phyloP scores from a whole-genome alignment of 2,329 filamentous ascomycete species.

The Raffaelea arxii region DNA sequence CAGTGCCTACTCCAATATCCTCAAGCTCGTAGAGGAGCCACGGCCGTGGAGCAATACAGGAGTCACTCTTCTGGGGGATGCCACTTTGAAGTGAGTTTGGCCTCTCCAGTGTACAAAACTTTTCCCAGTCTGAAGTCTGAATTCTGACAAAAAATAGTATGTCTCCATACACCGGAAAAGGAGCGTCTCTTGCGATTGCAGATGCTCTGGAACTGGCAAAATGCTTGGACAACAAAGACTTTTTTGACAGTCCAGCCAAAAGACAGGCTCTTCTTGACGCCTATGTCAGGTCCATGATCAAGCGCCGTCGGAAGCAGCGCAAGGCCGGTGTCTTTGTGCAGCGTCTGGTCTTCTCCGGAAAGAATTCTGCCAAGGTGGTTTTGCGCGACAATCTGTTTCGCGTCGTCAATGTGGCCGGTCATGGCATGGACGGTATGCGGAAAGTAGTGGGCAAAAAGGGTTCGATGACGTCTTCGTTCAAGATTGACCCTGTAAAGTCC shows the following conservation, averaged over 20 bases:
- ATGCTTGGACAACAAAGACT: background rate
- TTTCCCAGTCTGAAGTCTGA: too few species aligned
- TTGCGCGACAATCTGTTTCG: background rate
- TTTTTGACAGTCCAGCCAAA: background rate
- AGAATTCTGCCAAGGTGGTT: background rate
- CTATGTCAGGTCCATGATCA: background rate
- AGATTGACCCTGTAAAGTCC: background rate
- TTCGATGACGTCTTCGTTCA: background rate
- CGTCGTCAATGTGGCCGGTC: background rate
- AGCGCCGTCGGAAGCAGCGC: background rate
- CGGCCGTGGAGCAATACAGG: background rate
- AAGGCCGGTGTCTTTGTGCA: conserved; percentile 1
- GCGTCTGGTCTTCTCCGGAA: background rate
- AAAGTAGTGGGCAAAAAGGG: background rate
- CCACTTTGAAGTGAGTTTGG: background rate
- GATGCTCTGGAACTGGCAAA: background rate
- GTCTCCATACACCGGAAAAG: background rate
- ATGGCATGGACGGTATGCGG: background rate
- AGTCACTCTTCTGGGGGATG: background rate
- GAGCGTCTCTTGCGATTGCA: background rate
- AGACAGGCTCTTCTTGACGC: background rate
- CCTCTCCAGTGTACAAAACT: too few species aligned
- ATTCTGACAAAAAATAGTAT: too few species aligned
- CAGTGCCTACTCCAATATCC: conserved; percentile 1
- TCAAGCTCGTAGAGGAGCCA: conserved; percentile 1